phyloP scores from a whole-genome alignment of 192 early-diverging fungal species.

The Backusella tarrabulga region DNA sequence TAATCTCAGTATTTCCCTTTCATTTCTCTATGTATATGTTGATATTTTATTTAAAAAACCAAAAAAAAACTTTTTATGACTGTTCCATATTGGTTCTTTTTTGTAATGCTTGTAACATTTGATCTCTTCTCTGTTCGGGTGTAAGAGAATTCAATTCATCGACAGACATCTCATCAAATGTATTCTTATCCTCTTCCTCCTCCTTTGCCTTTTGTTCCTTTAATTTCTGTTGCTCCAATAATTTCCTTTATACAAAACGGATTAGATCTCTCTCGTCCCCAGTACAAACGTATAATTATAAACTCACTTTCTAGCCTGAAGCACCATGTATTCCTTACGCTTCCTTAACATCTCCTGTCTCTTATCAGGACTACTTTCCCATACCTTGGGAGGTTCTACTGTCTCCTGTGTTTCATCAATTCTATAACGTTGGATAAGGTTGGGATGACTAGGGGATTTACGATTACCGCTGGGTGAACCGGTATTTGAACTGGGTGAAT shows the following conservation, averaged over 20 bases:
- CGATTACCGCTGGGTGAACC: conserved; percentile 36
- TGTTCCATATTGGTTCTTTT: conserved; percentile 10
- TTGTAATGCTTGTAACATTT: conserved; percentile 36
- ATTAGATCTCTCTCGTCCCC: neutral
- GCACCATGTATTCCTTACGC: conserved; percentile 69
- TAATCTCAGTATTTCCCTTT: too few relatives aligned
- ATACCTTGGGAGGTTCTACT: conserved; percentile 55
- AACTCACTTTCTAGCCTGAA: conserved; percentile 65
- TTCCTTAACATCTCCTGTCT: conserved; percentile 60
- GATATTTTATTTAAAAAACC: too few relatives aligned
- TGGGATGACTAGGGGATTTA: conserved; percentile 37
- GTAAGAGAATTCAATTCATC: conserved; percentile 31
- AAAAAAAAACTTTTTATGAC: neutral
- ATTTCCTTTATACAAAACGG: conserved; percentile 8
- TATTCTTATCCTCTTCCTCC: neutral
- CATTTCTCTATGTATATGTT: too few relatives aligned
- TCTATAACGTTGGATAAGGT: conserved; percentile 52
- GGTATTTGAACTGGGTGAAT: conserved; percentile 9
- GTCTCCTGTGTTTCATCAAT: conserved; percentile 40
- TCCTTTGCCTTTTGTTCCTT: neutral
- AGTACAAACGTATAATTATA: neutral
- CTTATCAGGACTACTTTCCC: conserved; percentile 58
- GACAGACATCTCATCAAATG: conserved; percentile 31
- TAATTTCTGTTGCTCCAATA: conserved; percentile 18
- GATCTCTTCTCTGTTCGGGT: conserved; percentile 28